These are phyloP conservation scores for Malus fusca DNA, from an alignment of 306 rosid genomes.

Conservation along the genomic window DNA sequence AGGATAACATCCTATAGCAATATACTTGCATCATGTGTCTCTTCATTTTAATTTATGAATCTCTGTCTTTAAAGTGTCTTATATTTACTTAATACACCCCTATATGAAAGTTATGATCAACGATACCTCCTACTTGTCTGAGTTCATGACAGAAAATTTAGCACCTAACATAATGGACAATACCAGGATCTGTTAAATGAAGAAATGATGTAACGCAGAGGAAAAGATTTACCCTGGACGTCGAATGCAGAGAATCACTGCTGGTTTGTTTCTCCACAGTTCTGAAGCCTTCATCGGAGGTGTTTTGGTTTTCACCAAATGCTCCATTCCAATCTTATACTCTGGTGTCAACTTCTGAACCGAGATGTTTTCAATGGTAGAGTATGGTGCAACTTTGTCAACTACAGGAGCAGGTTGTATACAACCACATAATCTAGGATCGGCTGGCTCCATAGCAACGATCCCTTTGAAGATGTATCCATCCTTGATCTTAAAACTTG, in stretches of 20 bases:
- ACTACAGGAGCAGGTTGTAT: conserved; percentile 51
- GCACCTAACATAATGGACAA: background rate
- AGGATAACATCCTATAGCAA: background rate
- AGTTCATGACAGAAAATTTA: background rate
- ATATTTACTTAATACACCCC: background rate
- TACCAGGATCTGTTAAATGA: background rate
- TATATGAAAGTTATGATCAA: background rate
- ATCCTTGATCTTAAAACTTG: conserved; percentile 48
- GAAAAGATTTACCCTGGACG: conserved; percentile 70
- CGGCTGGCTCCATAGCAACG: conserved; percentile 59
- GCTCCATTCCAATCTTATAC: conserved; percentile 77
- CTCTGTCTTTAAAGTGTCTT: background rate
- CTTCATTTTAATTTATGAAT: background rate
- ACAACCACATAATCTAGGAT: conserved; percentile 67
- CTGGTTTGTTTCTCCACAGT: conserved; percentile 63
- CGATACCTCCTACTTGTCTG: background rate
- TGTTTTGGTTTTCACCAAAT: conserved; percentile 59
- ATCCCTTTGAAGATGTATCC: conserved; percentile 79
- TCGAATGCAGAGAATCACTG: conserved; percentile 69
- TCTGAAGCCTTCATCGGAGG: conserved; percentile 82
- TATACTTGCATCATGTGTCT: background rate
- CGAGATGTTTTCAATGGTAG: conserved; percentile 53
- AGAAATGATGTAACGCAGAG: background rate
- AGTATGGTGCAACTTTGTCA: conserved; percentile 62
- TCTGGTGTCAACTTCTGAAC: conserved; percentile 75